Conservation (phyloP, 2,329 filamentous ascomycete species). For the Stemphylium vesicarium region DNA sequence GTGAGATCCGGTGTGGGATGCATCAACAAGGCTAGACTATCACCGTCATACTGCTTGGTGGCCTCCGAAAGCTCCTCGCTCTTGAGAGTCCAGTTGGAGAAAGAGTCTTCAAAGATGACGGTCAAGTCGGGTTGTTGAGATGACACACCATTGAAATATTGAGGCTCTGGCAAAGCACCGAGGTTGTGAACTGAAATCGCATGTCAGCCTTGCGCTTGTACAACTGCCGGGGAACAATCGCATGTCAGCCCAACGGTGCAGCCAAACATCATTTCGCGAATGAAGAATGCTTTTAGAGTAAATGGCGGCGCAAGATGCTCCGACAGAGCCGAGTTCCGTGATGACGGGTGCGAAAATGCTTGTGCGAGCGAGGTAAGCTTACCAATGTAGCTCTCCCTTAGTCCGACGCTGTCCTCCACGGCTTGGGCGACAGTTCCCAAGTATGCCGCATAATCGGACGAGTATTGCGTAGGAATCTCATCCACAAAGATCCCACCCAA, state of each 20-base stretch:
- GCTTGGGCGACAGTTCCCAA: conserved; percentile 27
- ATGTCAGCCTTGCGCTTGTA: conserved; percentile 28
- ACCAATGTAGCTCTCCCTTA: conserved; percentile 36
- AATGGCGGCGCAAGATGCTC: conserved; percentile 15
- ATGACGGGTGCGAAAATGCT: conserved; percentile 4
- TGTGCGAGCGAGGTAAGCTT: conserved; percentile 24
- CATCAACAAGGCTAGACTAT: conserved; percentile 24
- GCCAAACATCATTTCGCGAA: conserved; percentile 13
- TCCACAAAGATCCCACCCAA: conserved; percentile 59
- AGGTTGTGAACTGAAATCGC: conserved; percentile 33
- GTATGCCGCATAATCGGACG: conserved; percentile 25
- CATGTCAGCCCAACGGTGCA: conserved; percentile 8
- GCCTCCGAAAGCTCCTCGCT: conserved; percentile 12
- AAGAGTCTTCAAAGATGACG: conserved; percentile 30
- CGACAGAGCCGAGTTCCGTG: conserved; percentile 7
- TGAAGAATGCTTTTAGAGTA: conserved; percentile 14
- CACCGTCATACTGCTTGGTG: conserved; percentile 20
- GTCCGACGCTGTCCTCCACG: conserved; percentile 24
- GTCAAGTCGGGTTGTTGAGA: conserved; percentile 20
- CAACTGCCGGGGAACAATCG: conserved; percentile 31
- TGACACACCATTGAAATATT: conserved; percentile 21
- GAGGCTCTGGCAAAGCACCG: conserved; percentile 26
- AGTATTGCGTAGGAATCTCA: conserved; percentile 49
- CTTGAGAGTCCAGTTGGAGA: conserved; percentile 18
- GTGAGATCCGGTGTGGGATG: conserved; percentile 27